These are phyloP conservation scores for Lithospermum erythrorhizon DNA, from an alignment of 257 asterid genomes.

Conservation along the genomic window DNA sequence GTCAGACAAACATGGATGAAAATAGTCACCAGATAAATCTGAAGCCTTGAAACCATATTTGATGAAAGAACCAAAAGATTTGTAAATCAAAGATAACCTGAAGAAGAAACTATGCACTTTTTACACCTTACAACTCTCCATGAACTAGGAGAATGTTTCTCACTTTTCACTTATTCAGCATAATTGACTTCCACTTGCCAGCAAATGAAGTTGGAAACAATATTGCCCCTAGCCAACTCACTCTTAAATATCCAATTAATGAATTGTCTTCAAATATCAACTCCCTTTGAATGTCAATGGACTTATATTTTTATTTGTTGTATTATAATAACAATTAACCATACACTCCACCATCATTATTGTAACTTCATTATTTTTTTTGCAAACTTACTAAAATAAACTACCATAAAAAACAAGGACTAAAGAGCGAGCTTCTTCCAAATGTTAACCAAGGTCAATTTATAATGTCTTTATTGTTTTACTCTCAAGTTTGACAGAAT, in stretches of 20 bases:
- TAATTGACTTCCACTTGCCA: not conserved
- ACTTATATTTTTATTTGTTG: no score
- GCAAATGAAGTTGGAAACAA: not conserved
- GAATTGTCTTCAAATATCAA: not conserved
- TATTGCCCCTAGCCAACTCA: not conserved
- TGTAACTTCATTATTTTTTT: no score
- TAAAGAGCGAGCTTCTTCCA: not conserved
- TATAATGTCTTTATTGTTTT: not conserved
- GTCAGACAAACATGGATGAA: slow-evolving; percentile 20
- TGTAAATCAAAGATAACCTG: not conserved
- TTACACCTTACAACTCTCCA: not conserved
- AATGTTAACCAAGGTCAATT: no score
- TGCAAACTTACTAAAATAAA: not conserved
- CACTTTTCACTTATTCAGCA: not conserved
- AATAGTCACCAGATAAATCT: slow-evolving; percentile 26
- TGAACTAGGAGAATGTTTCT: slow-evolving; percentile 4
- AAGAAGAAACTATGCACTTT: not conserved
- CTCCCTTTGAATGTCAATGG: not conserved
- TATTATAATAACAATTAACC: no score
- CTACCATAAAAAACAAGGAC: not conserved
- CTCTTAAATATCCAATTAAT: not conserved
- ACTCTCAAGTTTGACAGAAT: not conserved
- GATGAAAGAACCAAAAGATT: not conserved
- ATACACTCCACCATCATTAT: not conserved
- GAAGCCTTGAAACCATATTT: slow-evolving; percentile 15